Evolutionary conservation across 345 rosid genomes (phyloP).

Genomic region (Luvunga scandens): DNA sequence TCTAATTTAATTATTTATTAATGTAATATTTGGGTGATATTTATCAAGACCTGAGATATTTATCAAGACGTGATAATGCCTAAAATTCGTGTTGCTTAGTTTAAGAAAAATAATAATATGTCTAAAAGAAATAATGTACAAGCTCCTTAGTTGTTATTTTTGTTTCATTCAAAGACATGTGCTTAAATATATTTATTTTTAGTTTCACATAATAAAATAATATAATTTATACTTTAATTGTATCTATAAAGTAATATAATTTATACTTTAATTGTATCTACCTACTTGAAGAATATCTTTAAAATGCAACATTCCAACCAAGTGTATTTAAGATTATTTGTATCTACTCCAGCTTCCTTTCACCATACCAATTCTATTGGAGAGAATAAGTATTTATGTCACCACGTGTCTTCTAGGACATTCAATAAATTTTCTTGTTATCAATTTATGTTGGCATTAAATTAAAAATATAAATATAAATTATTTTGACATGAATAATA

Average conservation of each 20-base stretch:
- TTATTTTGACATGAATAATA: too few relatives aligned
- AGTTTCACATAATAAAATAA: background rate
- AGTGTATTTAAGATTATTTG: background rate
- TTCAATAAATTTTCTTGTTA: background rate
- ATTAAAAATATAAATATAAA: too few relatives aligned
- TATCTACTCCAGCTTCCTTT: background rate
- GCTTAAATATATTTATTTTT: background rate
- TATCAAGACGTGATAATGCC: too few relatives aligned
- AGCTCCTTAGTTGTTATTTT: background rate
- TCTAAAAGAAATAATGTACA: too few relatives aligned
- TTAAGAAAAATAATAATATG: too few relatives aligned
- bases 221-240: background rate
- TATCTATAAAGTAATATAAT: background rate
- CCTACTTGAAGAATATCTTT: background rate
- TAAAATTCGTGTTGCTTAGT: too few relatives aligned
- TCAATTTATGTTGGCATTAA: background rate
- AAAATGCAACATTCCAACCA: background rate
- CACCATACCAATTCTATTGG: background rate
- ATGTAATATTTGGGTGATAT: too few relatives aligned
- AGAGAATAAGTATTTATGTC: background rate
- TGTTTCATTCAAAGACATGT: background rate
- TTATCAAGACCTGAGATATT: too few relatives aligned
- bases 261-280: background rate
- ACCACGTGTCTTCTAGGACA: background rate
- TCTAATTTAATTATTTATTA: too few relatives aligned